A percentile compares a stretch with the other conserved stretches of the same genome.
Conservation (phyloP, 2,329 filamentous ascomycete species). For the Trichophyton benhamiae region DNA sequence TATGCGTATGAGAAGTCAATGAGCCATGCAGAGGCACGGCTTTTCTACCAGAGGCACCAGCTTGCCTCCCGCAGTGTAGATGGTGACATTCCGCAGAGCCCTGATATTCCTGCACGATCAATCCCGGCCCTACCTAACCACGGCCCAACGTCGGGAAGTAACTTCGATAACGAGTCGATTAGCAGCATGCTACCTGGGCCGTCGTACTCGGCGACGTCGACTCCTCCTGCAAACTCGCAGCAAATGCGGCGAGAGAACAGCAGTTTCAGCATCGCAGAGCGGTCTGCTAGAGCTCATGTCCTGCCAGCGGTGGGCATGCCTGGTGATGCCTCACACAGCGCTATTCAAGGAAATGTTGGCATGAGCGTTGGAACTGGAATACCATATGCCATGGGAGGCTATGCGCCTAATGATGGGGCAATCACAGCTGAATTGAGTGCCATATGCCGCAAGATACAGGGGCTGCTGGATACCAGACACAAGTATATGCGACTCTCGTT, state of each 20-base stretch:
- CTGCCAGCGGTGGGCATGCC: conserved; percentile 47
- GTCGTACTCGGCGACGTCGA: conserved; percentile 12
- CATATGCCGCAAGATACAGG: conserved; percentile 85
- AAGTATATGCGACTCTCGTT: conserved; percentile 80
- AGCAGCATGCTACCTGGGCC: conserved; percentile 7
- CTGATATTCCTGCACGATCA: conserved; percentile 11
- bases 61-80: conserved; percentile 41
- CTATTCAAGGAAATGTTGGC: conserved; percentile 37
- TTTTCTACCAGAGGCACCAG: conserved; percentile 88
- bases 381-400: conserved; percentile 50
- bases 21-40: conserved; percentile 85
- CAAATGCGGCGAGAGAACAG: conserved; percentile 18
- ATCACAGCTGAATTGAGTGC: conserved; percentile 71
- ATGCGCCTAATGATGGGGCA: conserved; percentile 60
- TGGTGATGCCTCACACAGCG: conserved; percentile 40
- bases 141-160: conserved; percentile 13
- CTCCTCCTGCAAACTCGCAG: conserved; percentile 24
- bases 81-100: conserved; percentile 27
- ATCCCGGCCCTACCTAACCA: conserved; percentile 16
- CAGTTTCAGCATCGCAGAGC: background rate
- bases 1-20: conserved; percentile 87
- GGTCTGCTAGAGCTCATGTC: conserved; percentile 21
- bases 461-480: conserved; percentile 72
- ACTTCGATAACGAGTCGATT: conserved; percentile 11
- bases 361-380: conserved; percentile 47